Base-by-base conservation (phyloP, 805 yeast genomes). In the Myxozyma neotropica region DNA sequence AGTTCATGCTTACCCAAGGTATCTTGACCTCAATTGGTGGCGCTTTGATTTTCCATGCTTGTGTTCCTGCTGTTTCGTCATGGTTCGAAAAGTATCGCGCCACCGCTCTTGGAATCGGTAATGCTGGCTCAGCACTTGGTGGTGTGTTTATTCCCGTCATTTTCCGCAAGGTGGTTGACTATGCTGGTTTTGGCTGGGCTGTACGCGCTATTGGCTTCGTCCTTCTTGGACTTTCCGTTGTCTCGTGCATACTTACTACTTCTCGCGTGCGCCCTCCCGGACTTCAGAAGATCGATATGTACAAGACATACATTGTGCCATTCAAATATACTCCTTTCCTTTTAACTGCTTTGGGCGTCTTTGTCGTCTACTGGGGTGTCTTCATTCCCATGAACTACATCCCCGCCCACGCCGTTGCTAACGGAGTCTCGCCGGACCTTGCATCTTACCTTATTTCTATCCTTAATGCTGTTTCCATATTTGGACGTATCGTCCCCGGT, bases 181-280 rank as follows among this genome's bases (percentile, higher is more conserved):
- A 70, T n/a, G 75, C 81, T 23, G 86, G 86, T 0, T 82, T 80
- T 65, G 75, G 73, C 8, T 83, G 86, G 86, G 79, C 82, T 1
- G 74, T 80, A 44, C 74, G 87, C 47, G 73, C 77, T 19, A 69
- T 81, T 52, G 82, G 81, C 0, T 77, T 83, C 62, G 70, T 81
- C 23, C 72, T 77, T 45, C 64, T 75, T 7, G 74, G 59, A 0
- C 69, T 74, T 12, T 55, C 64, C 10, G 36, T 53, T 4, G 52
- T 71, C 4, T 57, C 73, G 33, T 65, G 69, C 19, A 24, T 69
- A 2, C 48, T 68, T 15, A 48, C 71, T 39, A 66, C 62, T 29
- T 61, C 73, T 3, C 61, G 77, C 23, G 55, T 73, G 13, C 47
- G 39, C 21, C 58, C 58, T 15, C 57, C 45, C 19, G 61, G 58